These are phyloP conservation scores for Mycena filopes DNA, from an alignment of 768 basidiomycete genomes.

Conservation along the genomic window DNA sequence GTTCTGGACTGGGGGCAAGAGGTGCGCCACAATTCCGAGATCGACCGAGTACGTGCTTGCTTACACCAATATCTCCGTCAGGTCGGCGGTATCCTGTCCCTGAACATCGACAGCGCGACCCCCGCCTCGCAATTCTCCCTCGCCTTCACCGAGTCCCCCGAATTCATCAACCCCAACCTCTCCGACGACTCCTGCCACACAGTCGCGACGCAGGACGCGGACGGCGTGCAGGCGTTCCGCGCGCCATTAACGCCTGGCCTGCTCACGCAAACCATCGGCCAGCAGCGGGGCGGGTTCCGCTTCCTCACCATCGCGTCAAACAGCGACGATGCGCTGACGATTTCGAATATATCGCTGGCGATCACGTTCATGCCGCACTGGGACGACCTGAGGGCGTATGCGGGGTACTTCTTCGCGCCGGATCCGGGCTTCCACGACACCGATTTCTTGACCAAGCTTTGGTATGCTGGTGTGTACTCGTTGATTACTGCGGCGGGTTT, in stretches of 20 bases:
- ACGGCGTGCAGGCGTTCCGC: conserved; percentile 48
- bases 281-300: conserved; percentile 59
- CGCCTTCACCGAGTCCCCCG: conserved; percentile 61
- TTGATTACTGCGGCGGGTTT: too few relatives aligned
- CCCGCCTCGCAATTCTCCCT: conserved; percentile 51
- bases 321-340: conserved; percentile 46
- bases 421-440: conserved; percentile 55
- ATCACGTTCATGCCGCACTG: conserved; percentile 62
- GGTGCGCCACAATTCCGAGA: conserved; percentile 30
- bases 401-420: conserved; percentile 57
- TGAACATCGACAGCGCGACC: conserved; percentile 41
- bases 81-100: conserved; percentile 47
- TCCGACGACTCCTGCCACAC: conserved; percentile 54
- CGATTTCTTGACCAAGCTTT: conserved; percentile 59
- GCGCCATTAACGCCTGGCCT: conserved; percentile 40
- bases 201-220: conserved; percentile 39
- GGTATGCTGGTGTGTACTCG: conserved; percentile 58
- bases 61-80: conserved; percentile 17
- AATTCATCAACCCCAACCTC: conserved; percentile 54
- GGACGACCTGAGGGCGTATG: conserved; percentile 56
- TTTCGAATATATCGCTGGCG: conserved; percentile 55
- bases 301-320: conserved; percentile 58
- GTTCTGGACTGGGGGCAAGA: conserved; percentile 54
- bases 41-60: too few relatives aligned
- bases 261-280: conserved; percentile 48